Percentiles rank a stretch among this genome's conserved stretches.
Evolutionary conservation across 176 grass and related monocot species (phyloP).

Genomic region (Eleusine coracana): DNA sequence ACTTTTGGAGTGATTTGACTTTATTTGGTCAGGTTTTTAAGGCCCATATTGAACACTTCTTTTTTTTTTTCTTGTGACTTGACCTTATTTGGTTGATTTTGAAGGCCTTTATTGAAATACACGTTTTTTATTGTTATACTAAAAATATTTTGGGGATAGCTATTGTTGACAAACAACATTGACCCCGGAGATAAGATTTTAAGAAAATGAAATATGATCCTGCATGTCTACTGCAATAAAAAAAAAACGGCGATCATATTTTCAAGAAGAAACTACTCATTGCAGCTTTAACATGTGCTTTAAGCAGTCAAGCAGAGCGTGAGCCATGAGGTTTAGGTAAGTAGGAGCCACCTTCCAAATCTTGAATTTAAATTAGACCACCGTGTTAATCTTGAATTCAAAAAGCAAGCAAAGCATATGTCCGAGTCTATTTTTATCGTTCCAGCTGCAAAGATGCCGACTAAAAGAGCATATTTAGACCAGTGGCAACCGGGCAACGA

Average conservation of each 20-base stretch:
- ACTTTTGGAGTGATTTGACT: not conserved
- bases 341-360: not conserved
- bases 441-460: slow-evolving; percentile 18
- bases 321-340: not conserved
- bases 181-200: not conserved
- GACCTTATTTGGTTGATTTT: not conserved
- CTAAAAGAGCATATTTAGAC: not conserved
- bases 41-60: not conserved
- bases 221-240: not conserved
- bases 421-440: slow-evolving; percentile 15
- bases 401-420: not conserved
- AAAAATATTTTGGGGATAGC: not conserved
- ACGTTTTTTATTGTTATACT: not conserved
- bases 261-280: not conserved
- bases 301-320: not conserved
- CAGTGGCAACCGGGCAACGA: not conserved
- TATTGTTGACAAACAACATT: not conserved
- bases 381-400: not conserved
- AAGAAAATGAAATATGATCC: not conserved
- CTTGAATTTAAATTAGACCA: not conserved
- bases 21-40: not conserved
- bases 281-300: not conserved
- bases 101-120: not conserved
- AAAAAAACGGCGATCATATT: not conserved
- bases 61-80: not conserved